A percentile compares a stretch with the other conserved stretches of the same genome.
phyloP scores from a whole-genome alignment of 768 basidiomycete genomes.

The Sarcodon sp. region DNA sequence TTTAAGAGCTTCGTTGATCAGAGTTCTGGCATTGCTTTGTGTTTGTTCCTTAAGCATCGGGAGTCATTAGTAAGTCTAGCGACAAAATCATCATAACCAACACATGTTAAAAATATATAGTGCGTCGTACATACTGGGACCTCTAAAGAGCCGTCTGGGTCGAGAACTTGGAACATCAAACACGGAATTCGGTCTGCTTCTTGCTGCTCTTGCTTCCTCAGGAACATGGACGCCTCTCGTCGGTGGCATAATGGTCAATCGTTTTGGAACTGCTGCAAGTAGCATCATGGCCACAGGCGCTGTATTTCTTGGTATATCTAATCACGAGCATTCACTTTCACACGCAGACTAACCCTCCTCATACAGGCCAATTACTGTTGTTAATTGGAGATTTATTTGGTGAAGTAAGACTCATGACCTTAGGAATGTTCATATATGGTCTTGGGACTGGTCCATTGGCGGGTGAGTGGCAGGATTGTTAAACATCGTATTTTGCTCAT shows the following conservation, averaged over 20 bases:
- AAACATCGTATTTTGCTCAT: neutral
- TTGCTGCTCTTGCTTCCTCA: constrained; percentile 69
- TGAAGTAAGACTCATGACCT: constrained; percentile 54
- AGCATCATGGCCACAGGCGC: constrained; percentile 67
- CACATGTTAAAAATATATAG: constrained; percentile 19
- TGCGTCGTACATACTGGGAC: constrained; percentile 64
- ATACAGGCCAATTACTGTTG: constrained; percentile 49
- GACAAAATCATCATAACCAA: neutral
- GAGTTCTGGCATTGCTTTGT: constrained; percentile 50
- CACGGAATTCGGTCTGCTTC: constrained; percentile 64
- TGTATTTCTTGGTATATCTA: constrained; percentile 41
- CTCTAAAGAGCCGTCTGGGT: constrained; percentile 57
- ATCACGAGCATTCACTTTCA: neutral
- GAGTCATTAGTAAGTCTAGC: constrained; percentile 51
- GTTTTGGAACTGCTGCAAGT: constrained; percentile 56
- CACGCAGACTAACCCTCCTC: constrained; percentile 4
- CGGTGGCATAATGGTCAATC: constrained; percentile 58
- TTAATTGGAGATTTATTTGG: constrained; percentile 50
- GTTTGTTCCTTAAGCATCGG: constrained; percentile 67
- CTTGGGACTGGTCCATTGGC: constrained; percentile 70
- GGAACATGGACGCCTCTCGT: constrained; percentile 70
- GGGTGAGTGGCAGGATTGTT: neutral
- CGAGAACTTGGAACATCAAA: constrained; percentile 66
- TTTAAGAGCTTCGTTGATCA: constrained; percentile 29
- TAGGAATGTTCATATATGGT: constrained; percentile 72